Evolutionary conservation across 352 stramenopile genomes (phyloP), one percentile per base, ranked within the genome.

Genomic region (Phytophthora tentaculata): DNA sequence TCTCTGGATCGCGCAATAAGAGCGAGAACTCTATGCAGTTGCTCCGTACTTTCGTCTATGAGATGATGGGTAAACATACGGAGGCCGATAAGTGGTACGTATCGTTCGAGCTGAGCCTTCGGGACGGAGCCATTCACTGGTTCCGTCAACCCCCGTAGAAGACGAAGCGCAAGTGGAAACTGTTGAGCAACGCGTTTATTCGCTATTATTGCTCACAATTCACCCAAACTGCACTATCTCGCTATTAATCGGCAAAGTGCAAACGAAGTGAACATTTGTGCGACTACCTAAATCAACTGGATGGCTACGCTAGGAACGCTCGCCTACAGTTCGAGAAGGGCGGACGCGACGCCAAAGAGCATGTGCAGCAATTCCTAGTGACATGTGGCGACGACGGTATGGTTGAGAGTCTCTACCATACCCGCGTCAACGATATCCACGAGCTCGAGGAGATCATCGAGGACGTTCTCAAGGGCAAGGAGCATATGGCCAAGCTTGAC

Each of bases 1-100:
- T 32, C 8, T 32, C 7, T 0, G 57, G 57, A 2, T 4, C 16
- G 0, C 56, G 19, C 5, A 56, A 50, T 16, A 50, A 50, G 29
- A 56, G 45, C 16, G 45, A 63, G 29, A 55, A 50, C 2, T 48
- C 44, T 0, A 49, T 63, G 56, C 56, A 55, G 24, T 63, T 44
- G 56, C 44, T 63, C 3, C 39, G 39, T 45, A 9, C 14, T 2
- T 45, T 45, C 39, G 39, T 45, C 6, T 45, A 45, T 19, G 39
- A 63, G 19, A 63, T 63, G 56, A 55, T 32, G 7, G 56, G 17
- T 1, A 58, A 37, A 16, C 35, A 49, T 17, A 58, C 29, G 10
- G 8, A 43, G 3, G 17, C 48, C 1, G 44, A 53, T 2, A 26
- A 54, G 17, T 57, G 47, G 37, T 58, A 22, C 28, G 23, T 20